Evolutionary conservation across 208 protist species (phyloP), one percentile per base, ranked within the genome.

Genomic region (Tetramitus jugosus): DNA sequence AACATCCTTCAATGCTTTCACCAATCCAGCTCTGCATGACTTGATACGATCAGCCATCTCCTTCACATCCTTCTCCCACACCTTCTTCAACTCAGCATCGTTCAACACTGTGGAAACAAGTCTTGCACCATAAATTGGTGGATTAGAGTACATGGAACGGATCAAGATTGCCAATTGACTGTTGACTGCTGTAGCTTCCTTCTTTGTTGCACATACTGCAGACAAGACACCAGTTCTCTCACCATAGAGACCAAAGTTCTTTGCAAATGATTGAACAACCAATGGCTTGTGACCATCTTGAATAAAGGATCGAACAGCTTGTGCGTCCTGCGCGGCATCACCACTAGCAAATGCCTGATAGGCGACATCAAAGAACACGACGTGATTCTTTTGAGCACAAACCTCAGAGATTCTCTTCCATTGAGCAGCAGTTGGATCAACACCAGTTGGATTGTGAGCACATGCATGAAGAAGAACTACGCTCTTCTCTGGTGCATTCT

Each of bases 361-460:
- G 53, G 93, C 96, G 40, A 83, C 92, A 87, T 99, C 97, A 72
- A 99, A 97, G 84, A 98, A 91, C 23, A 92, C 86, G 33, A 96
- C 85, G 64, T 95, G 93, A 0, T 86, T 72, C 60, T 89, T 91
- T 74, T 86, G 79, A 62, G 86, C 46, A 77, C 93, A 86, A n/a
- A 94, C 79, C 17, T 94, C 84, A 0, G 89, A 86, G 79, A 99
- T 95, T 39, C 87, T 71, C 39, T 83, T 68, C 91, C 91, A 96
- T 80, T 93, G 83, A 37, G 86, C 88, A 1, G 61, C 26, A 7
- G 94, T 94, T 61, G 95, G 95, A 84, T 99, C 97, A 3, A 96
- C 90, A 43, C 97, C 97, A 23, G 97, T 99, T 76, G 97, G 97
- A 86, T 99, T 99, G 89, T 99, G 97, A 14, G 97, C 96, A 83